phyloP scores from a whole-genome alignment of 1,139 yeast species.

The Diutina siamensis region DNA sequence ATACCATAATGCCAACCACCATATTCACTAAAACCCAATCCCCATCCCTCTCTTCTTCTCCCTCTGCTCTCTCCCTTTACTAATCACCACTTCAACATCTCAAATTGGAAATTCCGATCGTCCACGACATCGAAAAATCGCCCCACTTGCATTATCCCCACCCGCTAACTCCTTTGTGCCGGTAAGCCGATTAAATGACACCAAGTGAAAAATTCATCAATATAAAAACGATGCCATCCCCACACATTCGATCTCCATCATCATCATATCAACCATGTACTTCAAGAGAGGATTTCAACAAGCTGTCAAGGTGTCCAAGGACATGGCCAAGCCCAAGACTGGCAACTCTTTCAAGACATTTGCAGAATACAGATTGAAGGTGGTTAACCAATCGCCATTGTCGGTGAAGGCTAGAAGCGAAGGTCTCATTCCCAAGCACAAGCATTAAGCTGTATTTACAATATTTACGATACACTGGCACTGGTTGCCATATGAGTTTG shows the following conservation, averaged over 20 bases:
- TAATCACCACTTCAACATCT: background rate
- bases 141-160: constrained; percentile 1
- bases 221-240: background rate
- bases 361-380: constrained; percentile 45
- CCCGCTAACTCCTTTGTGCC: constrained; percentile 2
- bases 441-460: background rate
- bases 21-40: background rate
- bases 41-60: background rate
- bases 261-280: background rate
- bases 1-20: too few relatives aligned
- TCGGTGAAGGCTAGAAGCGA: constrained; percentile 13
- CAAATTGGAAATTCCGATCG: background rate
- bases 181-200: background rate
- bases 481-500: background rate
- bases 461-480: background rate
- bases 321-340: constrained; percentile 6
- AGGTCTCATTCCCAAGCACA: background rate
- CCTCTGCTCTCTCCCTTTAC: too few relatives aligned
- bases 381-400: constrained; percentile 40
- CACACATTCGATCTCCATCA: background rate
- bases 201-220: background rate
- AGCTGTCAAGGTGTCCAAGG: constrained; percentile 5
- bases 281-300: constrained; percentile 5
- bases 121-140: background rate
- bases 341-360: constrained; percentile 23